Conservation (phyloP, 2,329 filamentous ascomycete species). For the Gaeumannomyces tritici region DNA sequence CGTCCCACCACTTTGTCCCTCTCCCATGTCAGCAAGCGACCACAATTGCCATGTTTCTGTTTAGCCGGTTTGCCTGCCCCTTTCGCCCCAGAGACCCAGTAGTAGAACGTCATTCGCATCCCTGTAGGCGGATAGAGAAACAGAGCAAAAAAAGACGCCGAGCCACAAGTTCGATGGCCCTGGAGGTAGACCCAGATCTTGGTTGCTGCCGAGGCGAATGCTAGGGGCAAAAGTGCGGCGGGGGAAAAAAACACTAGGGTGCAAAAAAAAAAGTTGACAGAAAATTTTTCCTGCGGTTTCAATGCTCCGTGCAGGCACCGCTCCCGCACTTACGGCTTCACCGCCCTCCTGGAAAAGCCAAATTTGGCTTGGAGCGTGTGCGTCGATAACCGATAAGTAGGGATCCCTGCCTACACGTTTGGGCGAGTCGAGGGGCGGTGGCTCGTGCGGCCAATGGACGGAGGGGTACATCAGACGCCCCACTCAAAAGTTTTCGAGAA, state of each 20-base stretch:
- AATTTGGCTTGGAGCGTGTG: background rate
- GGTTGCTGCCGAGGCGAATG: background rate
- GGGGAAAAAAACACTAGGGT: background rate
- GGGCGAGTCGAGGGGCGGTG: slow-evolving; percentile 1
- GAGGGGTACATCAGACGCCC: slow-evolving; percentile 3
- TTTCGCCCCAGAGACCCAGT: background rate
- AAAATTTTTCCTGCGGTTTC: slow-evolving; percentile 3
- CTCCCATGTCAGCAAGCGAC: too few species aligned
- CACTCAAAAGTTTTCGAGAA: slow-evolving; percentile 7
- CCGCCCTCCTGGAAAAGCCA: slow-evolving; percentile 4
- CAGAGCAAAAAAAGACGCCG: background rate
- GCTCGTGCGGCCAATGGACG: slow-evolving; percentile 3
- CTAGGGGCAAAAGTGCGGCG: background rate
- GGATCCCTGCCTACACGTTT: background rate
- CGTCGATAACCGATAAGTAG: background rate
- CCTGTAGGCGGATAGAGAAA: background rate
- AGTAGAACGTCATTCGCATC: background rate
- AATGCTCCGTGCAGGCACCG: background rate
- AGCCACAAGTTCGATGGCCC: background rate
- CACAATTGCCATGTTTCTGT: too few species aligned
- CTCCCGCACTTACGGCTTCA: slow-evolving; percentile 2
- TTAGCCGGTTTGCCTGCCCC: background rate
- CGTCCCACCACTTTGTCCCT: background rate
- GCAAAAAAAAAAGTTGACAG: background rate
- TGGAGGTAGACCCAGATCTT: background rate